These are phyloP conservation scores for Podila epigama DNA, from an alignment of 192 early-diverging fungal genomes.

Conservation along the genomic window DNA sequence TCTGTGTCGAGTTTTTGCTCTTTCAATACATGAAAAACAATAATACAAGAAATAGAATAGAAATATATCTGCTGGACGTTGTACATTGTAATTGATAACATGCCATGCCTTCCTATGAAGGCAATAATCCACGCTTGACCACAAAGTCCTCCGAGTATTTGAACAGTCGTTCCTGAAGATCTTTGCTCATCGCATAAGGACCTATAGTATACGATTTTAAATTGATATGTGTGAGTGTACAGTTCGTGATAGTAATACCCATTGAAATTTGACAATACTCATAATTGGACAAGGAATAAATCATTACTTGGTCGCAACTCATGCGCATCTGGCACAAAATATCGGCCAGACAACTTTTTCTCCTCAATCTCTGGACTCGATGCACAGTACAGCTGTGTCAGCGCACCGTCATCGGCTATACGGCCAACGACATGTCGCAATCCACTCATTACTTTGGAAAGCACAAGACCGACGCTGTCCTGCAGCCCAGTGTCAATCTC, in stretches of 20 bases:
- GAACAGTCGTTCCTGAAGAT: slow-evolving; percentile 34
- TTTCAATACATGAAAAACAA: too few species aligned
- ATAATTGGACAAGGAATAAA: background rate
- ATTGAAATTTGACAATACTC: too few species aligned
- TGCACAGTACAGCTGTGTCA: slow-evolving; percentile 58
- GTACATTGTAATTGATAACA: background rate
- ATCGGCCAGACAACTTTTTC: slow-evolving; percentile 38
- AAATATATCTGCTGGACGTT: background rate
- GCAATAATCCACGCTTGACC: slow-evolving; percentile 26
- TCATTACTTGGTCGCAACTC: slow-evolving; percentile 33
- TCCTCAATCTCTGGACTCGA: slow-evolving; percentile 61
- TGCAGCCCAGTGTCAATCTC: slow-evolving; percentile 12
- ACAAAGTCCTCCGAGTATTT: slow-evolving; percentile 45
- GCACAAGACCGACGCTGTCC: background rate
- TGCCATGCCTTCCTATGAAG: background rate
- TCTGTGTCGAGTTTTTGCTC: too few species aligned
- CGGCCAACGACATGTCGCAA: slow-evolving; percentile 9
- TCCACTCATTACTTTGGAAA: background rate
- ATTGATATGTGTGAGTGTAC: background rate
- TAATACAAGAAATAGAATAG: too few species aligned
- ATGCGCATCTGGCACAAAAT: slow-evolving; percentile 49
- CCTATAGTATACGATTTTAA: slow-evolving; percentile 3
- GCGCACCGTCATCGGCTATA: slow-evolving; percentile 50
- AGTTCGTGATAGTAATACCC: too few species aligned
- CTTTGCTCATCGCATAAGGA: slow-evolving; percentile 32